Evolutionary conservation across 805 yeast species (phyloP).

Genomic region (Candida tallmaniae): DNA sequence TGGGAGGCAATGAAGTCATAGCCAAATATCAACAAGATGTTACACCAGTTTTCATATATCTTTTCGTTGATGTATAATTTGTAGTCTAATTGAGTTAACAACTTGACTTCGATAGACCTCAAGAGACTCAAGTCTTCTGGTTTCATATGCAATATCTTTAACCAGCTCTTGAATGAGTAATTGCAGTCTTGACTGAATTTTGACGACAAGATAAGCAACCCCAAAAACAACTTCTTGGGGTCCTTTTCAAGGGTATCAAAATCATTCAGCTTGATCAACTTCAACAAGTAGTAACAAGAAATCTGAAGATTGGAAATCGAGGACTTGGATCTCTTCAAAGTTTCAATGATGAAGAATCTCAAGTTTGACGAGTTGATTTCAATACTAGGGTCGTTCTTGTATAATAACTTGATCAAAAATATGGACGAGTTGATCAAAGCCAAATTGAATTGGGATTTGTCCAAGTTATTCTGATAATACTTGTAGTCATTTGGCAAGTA

Average conservation of each 20-base stretch:
- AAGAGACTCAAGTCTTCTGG: slow-evolving; percentile 38
- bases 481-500: slow-evolving; percentile 32
- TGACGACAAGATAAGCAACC: slow-evolving; percentile 64
- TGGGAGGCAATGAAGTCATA: slow-evolving; percentile 39
- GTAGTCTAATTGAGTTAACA: slow-evolving; percentile 54
- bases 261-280: slow-evolving; percentile 30
- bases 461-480: slow-evolving; percentile 36
- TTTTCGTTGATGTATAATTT: slow-evolving; percentile 47
- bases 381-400: slow-evolving; percentile 13
- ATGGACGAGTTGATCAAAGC: slow-evolving; percentile 34
- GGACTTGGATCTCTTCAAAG: slow-evolving; percentile 33
- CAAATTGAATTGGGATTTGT: slow-evolving; percentile 37
- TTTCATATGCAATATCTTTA: slow-evolving; percentile 59
- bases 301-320: slow-evolving; percentile 61
- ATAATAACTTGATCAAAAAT: slow-evolving; percentile 32
- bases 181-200: slow-evolving; percentile 73
- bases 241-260: slow-evolving; percentile 12
- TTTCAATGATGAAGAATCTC: slow-evolving; percentile 44
- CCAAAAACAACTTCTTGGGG: slow-evolving; percentile 64
- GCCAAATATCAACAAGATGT: slow-evolving; percentile 37
- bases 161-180: slow-evolving; percentile 68
- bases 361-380: slow-evolving; percentile 15
- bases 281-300: slow-evolving; percentile 60
- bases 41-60: slow-evolving; percentile 47
- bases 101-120: slow-evolving; percentile 46